These are phyloP conservation scores for Phaeodactylum tricornutum DNA, from an alignment of 108 stramenopile genomes.

Conservation along the genomic window DNA sequence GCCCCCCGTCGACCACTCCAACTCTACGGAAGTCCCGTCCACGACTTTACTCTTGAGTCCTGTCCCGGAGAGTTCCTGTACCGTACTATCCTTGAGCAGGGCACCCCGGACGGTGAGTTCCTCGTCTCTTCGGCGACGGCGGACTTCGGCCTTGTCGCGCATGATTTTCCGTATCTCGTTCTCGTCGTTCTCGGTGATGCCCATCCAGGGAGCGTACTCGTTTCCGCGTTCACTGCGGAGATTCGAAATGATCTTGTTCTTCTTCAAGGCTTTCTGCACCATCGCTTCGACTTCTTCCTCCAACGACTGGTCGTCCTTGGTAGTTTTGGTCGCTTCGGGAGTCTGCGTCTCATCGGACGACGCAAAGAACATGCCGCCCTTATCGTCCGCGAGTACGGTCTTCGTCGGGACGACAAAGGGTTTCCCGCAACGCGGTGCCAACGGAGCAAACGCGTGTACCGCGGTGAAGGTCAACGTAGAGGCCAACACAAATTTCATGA, in stretches of 20 bases:
- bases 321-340: no score
- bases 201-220: conserved; percentile 90
- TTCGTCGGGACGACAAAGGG: no score
- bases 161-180: conserved; percentile 48
- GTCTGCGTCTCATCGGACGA: no score
- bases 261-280: conserved; percentile 44
- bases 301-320: no score
- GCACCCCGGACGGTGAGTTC: conserved; percentile 51
- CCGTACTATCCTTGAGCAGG: conserved; percentile 60
- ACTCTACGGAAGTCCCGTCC: conserved; percentile 56
- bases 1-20: conserved; percentile 71
- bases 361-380: no score
- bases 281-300: conserved; percentile 70
- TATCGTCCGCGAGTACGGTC: no score
- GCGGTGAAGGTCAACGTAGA: no score
- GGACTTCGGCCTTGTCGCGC: conserved; percentile 61
- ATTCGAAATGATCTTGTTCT: conserved; percentile 59
- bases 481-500: no score
- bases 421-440: no score
- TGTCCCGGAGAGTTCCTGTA: conserved; percentile 75
- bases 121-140: conserved; percentile 54
- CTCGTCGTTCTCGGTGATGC: conserved; percentile 62
- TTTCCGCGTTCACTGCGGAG: conserved; percentile 62
- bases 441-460: no score
- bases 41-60: conserved; percentile 65